A percentile compares a stretch with the other conserved stretches of the same genome.
phyloP scores from a whole-genome alignment of 2,329 filamentous ascomycete species.

The Corniculantispora saksenae region DNA sequence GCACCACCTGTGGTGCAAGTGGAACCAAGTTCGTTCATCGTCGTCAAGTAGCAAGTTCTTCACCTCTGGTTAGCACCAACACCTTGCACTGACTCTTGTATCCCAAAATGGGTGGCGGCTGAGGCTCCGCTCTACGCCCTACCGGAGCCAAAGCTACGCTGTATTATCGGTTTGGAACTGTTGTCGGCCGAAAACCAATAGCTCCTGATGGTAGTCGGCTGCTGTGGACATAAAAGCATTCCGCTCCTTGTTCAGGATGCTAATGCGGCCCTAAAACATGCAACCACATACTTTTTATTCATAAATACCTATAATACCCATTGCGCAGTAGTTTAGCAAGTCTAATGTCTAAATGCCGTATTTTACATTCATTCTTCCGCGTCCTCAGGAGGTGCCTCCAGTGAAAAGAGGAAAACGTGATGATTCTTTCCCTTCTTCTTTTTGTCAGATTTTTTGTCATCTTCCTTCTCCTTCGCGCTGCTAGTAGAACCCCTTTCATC shows the following conservation, averaged over 20 bases:
- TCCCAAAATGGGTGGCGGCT: not conserved
- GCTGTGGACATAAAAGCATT: no score
- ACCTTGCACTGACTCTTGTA: not conserved
- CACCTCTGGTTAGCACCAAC: not conserved
- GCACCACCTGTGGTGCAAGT: no score
- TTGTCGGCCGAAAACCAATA: no score
- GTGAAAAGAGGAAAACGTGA: constrained; percentile 35
- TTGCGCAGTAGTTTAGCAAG: not conserved
- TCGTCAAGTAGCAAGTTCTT: not conserved
- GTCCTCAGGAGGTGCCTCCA: constrained; percentile 30
- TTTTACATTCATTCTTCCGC: not conserved
- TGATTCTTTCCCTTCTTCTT: constrained; percentile 27
- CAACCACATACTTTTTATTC: no score
- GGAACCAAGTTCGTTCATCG: not conserved
- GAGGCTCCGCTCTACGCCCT: not conserved
- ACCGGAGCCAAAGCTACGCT: not conserved
- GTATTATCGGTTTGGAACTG: not conserved
- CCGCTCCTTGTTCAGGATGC: no score
- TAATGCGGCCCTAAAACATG: no score
- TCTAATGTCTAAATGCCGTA: not conserved
- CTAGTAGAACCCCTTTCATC: not conserved
- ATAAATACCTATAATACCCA: not conserved
- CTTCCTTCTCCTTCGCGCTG: constrained; percentile 19
- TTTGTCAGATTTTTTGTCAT: constrained; percentile 22
- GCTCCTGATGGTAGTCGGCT: no score